These are phyloP conservation scores for grape (Vitis vinifera) DNA, from an alignment of 164 flowering plant species.

Conservation along the genomic window DNA sequence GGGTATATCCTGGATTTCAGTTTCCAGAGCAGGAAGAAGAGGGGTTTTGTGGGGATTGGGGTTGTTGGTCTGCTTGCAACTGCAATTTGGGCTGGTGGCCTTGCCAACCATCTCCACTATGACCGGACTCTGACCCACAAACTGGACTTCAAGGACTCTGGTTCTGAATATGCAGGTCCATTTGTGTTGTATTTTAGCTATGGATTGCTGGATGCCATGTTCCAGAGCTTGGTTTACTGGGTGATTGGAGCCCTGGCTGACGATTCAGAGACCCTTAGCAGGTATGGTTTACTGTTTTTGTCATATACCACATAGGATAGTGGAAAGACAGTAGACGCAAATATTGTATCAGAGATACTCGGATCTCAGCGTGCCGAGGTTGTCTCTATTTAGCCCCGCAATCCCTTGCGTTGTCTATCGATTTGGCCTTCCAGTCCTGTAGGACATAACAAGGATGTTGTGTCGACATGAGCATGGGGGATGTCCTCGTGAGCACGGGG, in stretches of 20 bases:
- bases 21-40: constrained; percentile 62
- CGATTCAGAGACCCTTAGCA: constrained; percentile 92
- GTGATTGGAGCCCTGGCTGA: constrained; percentile 88
- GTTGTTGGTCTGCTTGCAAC: constrained; percentile 60
- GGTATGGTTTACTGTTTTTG: constrained; percentile 36
- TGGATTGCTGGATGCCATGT: constrained; percentile 92
- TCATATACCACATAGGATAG: no score
- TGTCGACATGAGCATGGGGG: no score
- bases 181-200: constrained; percentile 79
- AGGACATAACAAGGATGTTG: no score
- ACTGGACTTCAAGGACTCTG: constrained; percentile 79
- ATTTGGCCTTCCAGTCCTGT: no score
- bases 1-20: constrained; percentile 82
- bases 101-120: constrained; percentile 72
- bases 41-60: constrained; percentile 71
- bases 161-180: constrained; percentile 68
- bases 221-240: constrained; percentile 92
- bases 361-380: background rate
- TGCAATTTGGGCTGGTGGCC: constrained; percentile 87
- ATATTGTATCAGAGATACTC: no score
- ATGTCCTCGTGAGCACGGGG: no score
- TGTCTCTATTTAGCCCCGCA: no score
- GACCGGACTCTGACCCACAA: constrained; percentile 24
- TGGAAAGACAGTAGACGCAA: no score
- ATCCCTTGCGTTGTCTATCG: no score